Evolutionary conservation across 2,329 filamentous ascomycete species (phyloP), one percentile per base, ranked within the genome.

Genomic region (Aspergillus tamarii): DNA sequence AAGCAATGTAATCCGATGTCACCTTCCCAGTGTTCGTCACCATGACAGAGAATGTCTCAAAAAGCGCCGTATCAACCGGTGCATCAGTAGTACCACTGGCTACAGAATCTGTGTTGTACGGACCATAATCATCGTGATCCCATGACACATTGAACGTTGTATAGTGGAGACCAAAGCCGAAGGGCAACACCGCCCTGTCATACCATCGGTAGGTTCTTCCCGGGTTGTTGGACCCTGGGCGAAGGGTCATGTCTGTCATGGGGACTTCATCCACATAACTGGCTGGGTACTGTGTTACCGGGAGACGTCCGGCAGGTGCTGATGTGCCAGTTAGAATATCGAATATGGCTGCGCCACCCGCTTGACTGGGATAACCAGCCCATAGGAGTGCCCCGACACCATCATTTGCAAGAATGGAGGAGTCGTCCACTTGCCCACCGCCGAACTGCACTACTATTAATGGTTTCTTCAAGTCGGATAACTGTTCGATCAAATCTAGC

Each of bases 141-240:
- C 64, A 65, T 16, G 55, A 64, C 26, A 66, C 59, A 14, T 69
- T 62, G 67, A 80, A 80, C 32, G 70, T 75, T 16, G 78, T 80
- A 66, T 80, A 80, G 66, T 79, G 77, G 43, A 81, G 62, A 0
- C 78, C 78, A 58, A 73, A 76, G 5, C 78, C 78, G 65, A 80
- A 81, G 2, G 73, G 71, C 10, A 77, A 57, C 5, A 79, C 75
- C 1, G 71, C 61, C 11, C 76, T 61, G n/a, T 72, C 64, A 65
- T 78, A 80, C 77, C 77, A 80, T 59, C 74, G 73, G 65, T 80
- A 80, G 8, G 78, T 80, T 16, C 77, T 69, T 1, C 78, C 78
- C 3, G 77, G 78, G 30, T 67, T 72, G 28, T 28, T 32, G 16
- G 50, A 12, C 6, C 65, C 73, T 0, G 77, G 73, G 21, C 75